Base-by-base conservation (phyloP, 805 yeast species). In the Metschnikowia sp. region DNA sequence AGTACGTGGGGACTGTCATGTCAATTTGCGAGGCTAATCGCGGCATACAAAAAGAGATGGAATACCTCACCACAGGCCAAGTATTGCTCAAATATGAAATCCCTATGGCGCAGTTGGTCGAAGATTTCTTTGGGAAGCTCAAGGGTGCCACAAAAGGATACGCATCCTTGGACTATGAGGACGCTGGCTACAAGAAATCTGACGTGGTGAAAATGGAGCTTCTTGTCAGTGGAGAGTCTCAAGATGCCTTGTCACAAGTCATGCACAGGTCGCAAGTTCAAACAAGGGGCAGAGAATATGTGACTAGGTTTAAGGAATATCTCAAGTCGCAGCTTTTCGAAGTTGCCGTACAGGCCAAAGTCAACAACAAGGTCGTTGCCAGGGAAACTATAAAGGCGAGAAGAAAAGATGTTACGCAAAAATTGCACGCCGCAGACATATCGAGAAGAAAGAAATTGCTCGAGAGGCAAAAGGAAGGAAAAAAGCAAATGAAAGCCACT, bases 111-210 rank as follows among this genome's bases (percentile, higher is more conserved):
- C 95, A 89, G 60, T 70, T 92, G 32, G 96, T 94, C 6, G 97
- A 92, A 61, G 97, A 94, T 67, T 92, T 92, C 64, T 91, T 94
- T 65, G 98, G 98, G 2, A 88, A 87, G 62, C 74, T 92, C 49
- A 92, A 92, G 63, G 91, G 97, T 1, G 77, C 82, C 1, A 88
- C 98, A 0, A 81, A 83, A 60, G 99, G 99, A 1, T 92, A 88
- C 66, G 98, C 96, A 0, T 88, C 97, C 0, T 72, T 92, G 44
- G 98, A 92, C 67, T 92, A 92, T 60, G 97, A 94, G 57, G 98
- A 92, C 61, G 83, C 86, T 4, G 99, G 98, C 0, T 92, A 90
- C 67, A 76, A 72, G 54, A 77, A 80, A 32, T 81, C 95, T 1
- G 90, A 88, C 60, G 81, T 92, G 19, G 90, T 88, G 32, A 94